These are phyloP conservation scores for Hemisphaericaspora nanyangensis DNA, from an alignment of 805 yeast genomes.

Conservation along the genomic window DNA sequence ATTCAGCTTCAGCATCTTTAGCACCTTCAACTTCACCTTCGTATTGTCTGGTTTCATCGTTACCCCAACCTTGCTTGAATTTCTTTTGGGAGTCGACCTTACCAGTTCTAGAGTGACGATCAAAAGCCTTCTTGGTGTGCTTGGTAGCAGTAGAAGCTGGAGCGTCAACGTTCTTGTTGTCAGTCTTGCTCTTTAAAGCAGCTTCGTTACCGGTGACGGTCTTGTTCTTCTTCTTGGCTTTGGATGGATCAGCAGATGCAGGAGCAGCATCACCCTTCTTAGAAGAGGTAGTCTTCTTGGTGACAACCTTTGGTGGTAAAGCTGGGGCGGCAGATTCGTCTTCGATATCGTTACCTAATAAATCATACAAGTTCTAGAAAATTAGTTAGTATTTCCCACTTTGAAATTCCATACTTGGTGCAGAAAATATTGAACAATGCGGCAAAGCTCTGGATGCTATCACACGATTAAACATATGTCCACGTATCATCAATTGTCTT, in stretches of 20 bases:
- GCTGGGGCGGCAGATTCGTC: conserved; percentile 59
- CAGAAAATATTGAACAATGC: too few species aligned
- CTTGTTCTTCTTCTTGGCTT: conserved; percentile 69
- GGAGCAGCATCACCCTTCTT: conserved; percentile 84
- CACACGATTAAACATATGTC: too few species aligned
- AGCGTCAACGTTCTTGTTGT: conserved; percentile 67
- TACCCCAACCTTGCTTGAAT: conserved; percentile 86
- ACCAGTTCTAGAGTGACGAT: conserved; percentile 84
- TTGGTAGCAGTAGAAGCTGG: conserved; percentile 51
- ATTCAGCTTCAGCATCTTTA: conserved; percentile 36
- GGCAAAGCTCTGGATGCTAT: too few species aligned
- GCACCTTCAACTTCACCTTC: conserved; percentile 56
- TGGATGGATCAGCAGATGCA: conserved; percentile 75
- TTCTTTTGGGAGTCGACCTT: conserved; percentile 84
- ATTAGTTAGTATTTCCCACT: conserved; percentile 1
- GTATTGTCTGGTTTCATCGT: conserved; percentile 60
- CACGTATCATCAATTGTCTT: too few species aligned
- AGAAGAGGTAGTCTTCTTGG: conserved; percentile 77
- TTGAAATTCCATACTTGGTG: too few species aligned
- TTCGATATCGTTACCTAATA: conserved; percentile 86
- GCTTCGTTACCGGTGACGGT: conserved; percentile 84
- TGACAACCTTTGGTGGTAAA: conserved; percentile 66
- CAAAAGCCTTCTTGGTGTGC: conserved; percentile 57
- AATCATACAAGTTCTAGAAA: conserved; percentile 69
- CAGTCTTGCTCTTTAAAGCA: conserved; percentile 68